Conservation (phyloP, 305 asterid genomes). For the Solanum hybrid region DNA sequence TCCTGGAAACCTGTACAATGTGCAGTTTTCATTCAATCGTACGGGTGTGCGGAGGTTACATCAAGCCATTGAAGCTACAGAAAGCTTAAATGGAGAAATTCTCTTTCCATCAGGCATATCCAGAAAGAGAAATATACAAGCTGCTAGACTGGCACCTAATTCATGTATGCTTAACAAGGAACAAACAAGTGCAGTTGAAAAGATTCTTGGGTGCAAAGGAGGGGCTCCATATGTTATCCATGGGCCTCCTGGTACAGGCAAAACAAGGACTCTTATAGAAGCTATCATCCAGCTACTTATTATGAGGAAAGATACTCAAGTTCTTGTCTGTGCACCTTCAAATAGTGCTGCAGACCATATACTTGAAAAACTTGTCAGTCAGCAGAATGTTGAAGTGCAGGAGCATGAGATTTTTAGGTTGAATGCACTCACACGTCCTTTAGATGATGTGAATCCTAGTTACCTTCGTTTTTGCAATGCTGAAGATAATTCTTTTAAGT, state of each 20-base stretch:
- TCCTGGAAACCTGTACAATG: conserved; percentile 41
- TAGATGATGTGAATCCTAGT: conserved; percentile 58
- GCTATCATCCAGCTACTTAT: conserved; percentile 65
- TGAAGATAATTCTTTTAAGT: conserved; percentile 42
- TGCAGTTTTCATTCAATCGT: conserved; percentile 69
- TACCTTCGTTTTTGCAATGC: conserved; percentile 40
- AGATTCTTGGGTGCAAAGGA: conserved; percentile 65
- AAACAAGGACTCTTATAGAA: conserved; percentile 73
- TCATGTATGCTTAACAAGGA: conserved; percentile 51
- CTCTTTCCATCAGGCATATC: conserved; percentile 54
- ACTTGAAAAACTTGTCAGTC: conserved; percentile 50
- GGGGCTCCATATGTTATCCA: conserved; percentile 79
- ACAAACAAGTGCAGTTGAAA: conserved; percentile 53
- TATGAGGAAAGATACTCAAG: conserved; percentile 20
- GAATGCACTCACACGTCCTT: conserved; percentile 66
- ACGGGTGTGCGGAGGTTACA: conserved; percentile 46
- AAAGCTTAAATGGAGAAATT: conserved; percentile 33
- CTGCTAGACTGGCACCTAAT: conserved; percentile 39
- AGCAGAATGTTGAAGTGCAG: conserved; percentile 18
- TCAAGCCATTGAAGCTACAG: conserved; percentile 78
- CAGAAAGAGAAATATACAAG: conserved; percentile 13
- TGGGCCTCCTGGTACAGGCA: conserved; percentile 98
- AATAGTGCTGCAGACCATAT: conserved; percentile 85
- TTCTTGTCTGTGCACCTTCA: conserved; percentile 93
- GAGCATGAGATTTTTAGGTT: conserved; percentile 51